Base-by-base conservation (phyloP, 257 asterid genomes). In the Nicotiana benthamiana region DNA sequence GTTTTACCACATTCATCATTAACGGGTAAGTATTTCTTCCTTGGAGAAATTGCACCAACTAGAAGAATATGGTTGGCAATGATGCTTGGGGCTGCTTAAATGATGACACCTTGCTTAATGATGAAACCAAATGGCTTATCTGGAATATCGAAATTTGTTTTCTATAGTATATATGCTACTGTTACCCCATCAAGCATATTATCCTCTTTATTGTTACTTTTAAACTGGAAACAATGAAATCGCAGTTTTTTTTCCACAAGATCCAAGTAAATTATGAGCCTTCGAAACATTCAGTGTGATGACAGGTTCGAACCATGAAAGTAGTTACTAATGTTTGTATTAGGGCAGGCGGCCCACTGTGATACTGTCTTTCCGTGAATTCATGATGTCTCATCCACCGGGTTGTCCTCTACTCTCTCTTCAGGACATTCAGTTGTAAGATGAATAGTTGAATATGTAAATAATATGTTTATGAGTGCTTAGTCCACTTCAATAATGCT, bases 251-350 rank as follows among this genome's bases (percentile, higher is more conserved):
- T 59, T 20, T 3, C 30, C 48, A n/a, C 4, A 26, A 26, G 70
- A 63, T 64, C 46, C 72, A 65, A 65, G 52, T 66, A 66, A 32
- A 32, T 40, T 68, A 63, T 27, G 43, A 63, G 70, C 20, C 43
- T 18, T 67, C 32, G n/a, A n/a, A n/a, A n/a, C n/a, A n/a, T n/a
- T n/a, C n/a, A n/a, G n/a, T n/a, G n/a, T n/a, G n/a, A n/a, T n/a
- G n/a, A 28, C 32, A 28, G 3, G 32, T 28, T 28, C 2, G 32
- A 28, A 1, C 2, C 32, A 4, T 0, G 32, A 2, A 28, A 1
- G n/a, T n/a, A n/a, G n/a, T n/a, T 4, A 3, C 40, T 34, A 34
- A 34, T 34, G 6, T 0, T 5, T 34, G 40, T 0, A 34, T 34
- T 34, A 34, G 1, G 40, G 6, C 6, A 5, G 7, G 1, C 8